Evolutionary conservation across 2,329 filamentous ascomycete species (phyloP).

Genomic region (Pseudopyricularia javanii): DNA sequence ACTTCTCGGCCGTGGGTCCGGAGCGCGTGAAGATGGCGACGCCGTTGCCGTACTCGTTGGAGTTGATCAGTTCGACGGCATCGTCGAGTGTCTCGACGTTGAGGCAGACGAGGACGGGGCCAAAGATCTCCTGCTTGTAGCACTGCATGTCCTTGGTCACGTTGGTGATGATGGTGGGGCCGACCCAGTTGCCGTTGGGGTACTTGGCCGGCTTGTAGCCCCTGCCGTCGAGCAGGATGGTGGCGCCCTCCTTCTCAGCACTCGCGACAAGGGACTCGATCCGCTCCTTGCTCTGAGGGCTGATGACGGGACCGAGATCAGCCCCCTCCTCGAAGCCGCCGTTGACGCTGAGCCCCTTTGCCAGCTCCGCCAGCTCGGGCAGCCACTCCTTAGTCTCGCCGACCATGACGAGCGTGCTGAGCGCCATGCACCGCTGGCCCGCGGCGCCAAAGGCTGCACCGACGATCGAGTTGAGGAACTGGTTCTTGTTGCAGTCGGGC

Average conservation of each 20-base stretch:
- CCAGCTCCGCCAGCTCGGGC: conserved; percentile 62
- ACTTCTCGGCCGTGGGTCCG: conserved; percentile 63
- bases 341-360: conserved; percentile 61
- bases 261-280: conserved; percentile 66
- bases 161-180: conserved; percentile 71
- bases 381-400: conserved; percentile 80
- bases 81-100: conserved; percentile 69
- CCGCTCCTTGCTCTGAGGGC: conserved; percentile 63
- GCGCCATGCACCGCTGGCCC: conserved; percentile 77
- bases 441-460: conserved; percentile 78
- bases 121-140: conserved; percentile 79
- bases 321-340: conserved; percentile 72
- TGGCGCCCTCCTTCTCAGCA: conserved; percentile 70
- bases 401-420: conserved; percentile 72
- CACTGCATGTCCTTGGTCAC: conserved; percentile 73
- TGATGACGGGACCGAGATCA: conserved; percentile 74
- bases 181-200: conserved; percentile 76
- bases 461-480: conserved; percentile 72
- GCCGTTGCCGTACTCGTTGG: conserved; percentile 79
- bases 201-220: conserved; percentile 66
- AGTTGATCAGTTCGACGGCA: conserved; percentile 71
- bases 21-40: conserved; percentile 74
- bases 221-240: conserved; percentile 69
- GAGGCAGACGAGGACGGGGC: conserved; percentile 71
- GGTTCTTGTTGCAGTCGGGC: conserved; percentile 83